Evolutionary conservation across 495 filamentous ascomycete genomes (phyloP).

Genomic region (Trichoderma virens): DNA sequence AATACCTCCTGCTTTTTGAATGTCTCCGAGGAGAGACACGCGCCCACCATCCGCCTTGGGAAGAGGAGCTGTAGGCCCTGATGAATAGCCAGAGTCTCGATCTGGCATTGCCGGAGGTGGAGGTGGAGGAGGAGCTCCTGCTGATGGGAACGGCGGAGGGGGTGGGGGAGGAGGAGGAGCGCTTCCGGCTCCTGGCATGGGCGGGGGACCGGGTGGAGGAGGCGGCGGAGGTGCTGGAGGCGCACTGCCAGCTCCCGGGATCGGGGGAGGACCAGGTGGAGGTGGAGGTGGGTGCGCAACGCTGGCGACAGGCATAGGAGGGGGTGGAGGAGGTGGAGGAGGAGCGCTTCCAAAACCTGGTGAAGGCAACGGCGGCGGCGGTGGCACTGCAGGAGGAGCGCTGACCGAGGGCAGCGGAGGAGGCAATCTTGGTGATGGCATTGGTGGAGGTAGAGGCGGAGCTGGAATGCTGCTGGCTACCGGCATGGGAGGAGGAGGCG

Average conservation of each 20-base stretch:
- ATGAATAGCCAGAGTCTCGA: constrained; percentile 50
- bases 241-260: constrained; percentile 20
- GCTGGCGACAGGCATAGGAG: constrained; percentile 23
- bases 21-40: constrained; percentile 69
- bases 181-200: constrained; percentile 10
- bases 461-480: constrained; percentile 19
- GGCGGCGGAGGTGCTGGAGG: constrained; percentile 32
- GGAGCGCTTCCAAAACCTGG: constrained; percentile 14
- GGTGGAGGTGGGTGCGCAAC: constrained; percentile 22
- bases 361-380: constrained; percentile 27
- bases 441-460: constrained; percentile 36
- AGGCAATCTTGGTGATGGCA: constrained; percentile 17
- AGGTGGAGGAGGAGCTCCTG: constrained; percentile 40
- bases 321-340: constrained; percentile 24
- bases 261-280: constrained; percentile 28
- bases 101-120: constrained; percentile 57
- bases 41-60: constrained; percentile 45
- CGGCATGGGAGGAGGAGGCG: constrained; percentile 36
- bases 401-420: constrained; percentile 23
- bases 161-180: constrained; percentile 50
- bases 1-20: constrained; percentile 68
- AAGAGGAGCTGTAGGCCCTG: constrained; percentile 48
- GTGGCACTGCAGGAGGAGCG: constrained; percentile 31
- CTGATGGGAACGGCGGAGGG: constrained; percentile 29
- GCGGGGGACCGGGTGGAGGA: constrained; percentile 20